These are phyloP conservation scores for Aspergillus luchuensis DNA, from an alignment of 2,329 filamentous ascomycete genomes.

Conservation along the genomic window DNA sequence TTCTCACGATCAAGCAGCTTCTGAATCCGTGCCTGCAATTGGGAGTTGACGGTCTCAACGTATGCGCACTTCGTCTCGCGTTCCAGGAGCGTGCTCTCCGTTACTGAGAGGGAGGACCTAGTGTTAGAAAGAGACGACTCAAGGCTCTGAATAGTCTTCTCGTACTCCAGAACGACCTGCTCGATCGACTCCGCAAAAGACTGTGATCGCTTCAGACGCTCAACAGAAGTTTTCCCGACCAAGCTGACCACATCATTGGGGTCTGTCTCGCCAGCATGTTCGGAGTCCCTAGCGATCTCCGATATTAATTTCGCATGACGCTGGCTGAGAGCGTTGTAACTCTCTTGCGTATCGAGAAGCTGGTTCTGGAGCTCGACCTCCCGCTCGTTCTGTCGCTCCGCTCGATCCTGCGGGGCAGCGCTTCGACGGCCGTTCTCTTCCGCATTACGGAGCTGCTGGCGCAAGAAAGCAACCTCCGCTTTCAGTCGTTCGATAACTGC, in stretches of 20 bases:
- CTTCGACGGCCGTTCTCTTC: constrained; percentile 64
- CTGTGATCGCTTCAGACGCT: constrained; percentile 89
- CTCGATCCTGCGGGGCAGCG: constrained; percentile 66
- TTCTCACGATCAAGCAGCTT: constrained; percentile 90
- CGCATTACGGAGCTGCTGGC: constrained; percentile 88
- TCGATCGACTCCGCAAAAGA: constrained; percentile 96
- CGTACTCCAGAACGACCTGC: constrained; percentile 93
- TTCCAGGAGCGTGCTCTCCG: constrained; percentile 84
- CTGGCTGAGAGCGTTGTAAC: constrained; percentile 86
- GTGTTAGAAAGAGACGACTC: constrained; percentile 91
- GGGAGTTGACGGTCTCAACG: constrained; percentile 85
- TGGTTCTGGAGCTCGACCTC: constrained; percentile 93
- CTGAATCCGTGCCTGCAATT: constrained; percentile 85
- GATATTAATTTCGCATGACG: constrained; percentile 95
- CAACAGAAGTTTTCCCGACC: constrained; percentile 74
- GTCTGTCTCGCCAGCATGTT: constrained; percentile 52
- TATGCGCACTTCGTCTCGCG: constrained; percentile 94
- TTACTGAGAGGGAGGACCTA: constrained; percentile 75
- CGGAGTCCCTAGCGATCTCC: constrained; percentile 83
- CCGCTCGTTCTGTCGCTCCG: constrained; percentile 77
- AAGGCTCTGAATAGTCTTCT: constrained; percentile 94
- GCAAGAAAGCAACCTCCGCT: constrained; percentile 88
- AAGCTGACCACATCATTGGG: constrained; percentile 55
- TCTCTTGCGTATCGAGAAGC: constrained; percentile 88
- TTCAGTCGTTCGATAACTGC: constrained; percentile 90